Evolutionary conservation across 78 protist genomes (phyloP).

Genomic region (Protostelium mycophagum): DNA sequence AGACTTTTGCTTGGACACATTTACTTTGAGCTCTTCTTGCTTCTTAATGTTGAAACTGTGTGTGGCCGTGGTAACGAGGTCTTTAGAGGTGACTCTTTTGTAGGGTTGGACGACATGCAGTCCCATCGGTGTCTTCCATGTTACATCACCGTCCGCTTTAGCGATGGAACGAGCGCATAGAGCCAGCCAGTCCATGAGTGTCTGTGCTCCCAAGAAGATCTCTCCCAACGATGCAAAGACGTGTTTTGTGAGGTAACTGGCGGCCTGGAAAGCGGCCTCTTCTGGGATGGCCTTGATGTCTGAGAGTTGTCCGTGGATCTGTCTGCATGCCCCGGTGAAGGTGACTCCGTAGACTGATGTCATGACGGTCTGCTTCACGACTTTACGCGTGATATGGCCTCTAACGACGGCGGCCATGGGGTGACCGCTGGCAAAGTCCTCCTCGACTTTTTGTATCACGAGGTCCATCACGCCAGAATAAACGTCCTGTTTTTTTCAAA

Average conservation of each 20-base stretch:
- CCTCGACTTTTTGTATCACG: slow-evolving; percentile 12
- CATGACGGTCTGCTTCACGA: slow-evolving; percentile 96
- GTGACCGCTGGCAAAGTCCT: slow-evolving; percentile 20
- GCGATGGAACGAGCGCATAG: slow-evolving; percentile 48
- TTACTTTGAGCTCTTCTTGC: slow-evolving; percentile 17
- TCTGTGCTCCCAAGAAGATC: slow-evolving; percentile 73
- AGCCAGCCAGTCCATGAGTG: slow-evolving; percentile 79
- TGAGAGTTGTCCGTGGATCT: slow-evolving; percentile 56
- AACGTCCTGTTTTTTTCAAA: slow-evolving; percentile 48
- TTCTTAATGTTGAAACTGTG: slow-evolving; percentile 4
- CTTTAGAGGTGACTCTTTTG: slow-evolving; percentile 13
- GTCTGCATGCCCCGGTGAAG: slow-evolving; percentile 79
- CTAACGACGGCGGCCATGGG: slow-evolving; percentile 13
- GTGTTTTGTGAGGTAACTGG: slow-evolving; percentile 20
- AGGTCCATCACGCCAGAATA: slow-evolving; percentile 62
- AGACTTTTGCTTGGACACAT: slow-evolving; percentile 41
- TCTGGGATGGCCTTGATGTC: slow-evolving; percentile 9
- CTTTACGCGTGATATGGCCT: slow-evolving; percentile 68
- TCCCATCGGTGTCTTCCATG: slow-evolving; percentile 90
- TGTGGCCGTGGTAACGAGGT: neutral
- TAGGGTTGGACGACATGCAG: slow-evolving; percentile 86
- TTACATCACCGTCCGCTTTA: slow-evolving; percentile 35
- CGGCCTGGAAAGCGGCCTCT: slow-evolving; percentile 13
- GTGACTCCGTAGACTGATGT: slow-evolving; percentile 95
- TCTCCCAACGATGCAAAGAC: slow-evolving; percentile 56